Percentiles rank a stretch among this genome's conserved stretches.
phyloP scores from a whole-genome alignment of 352 stramenopile genomes.

The Pythium insidiosum region DNA sequence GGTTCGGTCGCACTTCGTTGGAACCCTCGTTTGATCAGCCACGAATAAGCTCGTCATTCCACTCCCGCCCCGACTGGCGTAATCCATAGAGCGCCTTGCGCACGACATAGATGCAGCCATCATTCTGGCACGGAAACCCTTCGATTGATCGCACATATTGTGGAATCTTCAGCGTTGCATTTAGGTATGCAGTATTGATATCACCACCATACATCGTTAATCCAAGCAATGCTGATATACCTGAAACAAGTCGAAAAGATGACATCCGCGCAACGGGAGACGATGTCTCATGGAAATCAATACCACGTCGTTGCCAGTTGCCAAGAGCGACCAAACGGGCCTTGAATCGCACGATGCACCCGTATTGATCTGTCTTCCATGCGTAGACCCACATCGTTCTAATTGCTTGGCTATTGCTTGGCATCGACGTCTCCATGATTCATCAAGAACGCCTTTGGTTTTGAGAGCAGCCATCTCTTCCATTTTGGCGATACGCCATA shows the following conservation, averaged over 20 bases:
- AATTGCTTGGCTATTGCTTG: not conserved
- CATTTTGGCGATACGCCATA: not conserved
- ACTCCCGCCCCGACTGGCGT: constrained; percentile 1
- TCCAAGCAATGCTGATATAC: not conserved
- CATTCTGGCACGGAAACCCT: constrained; percentile 1
- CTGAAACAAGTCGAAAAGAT: not conserved
- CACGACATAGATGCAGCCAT: not conserved
- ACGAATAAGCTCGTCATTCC: constrained; percentile 4
- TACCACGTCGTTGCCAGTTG: not conserved
- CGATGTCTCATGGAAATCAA: constrained; percentile 3
- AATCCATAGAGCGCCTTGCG: constrained; percentile 5
- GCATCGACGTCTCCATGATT: not conserved
- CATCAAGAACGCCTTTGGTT: not conserved
- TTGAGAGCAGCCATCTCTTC: not conserved
- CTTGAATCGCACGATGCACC: constrained; percentile 2
- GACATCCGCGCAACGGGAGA: constrained; percentile 1
- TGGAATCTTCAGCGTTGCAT: constrained; percentile 2
- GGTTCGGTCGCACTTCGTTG: constrained; percentile 2
- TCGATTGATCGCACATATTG: not conserved
- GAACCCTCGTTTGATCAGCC: constrained; percentile 3
- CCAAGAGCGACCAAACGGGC: not conserved
- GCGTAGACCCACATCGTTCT: constrained; percentile 2
- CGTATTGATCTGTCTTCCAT: not conserved
- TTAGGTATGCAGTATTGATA: constrained; percentile 8
- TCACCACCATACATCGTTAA: constrained; percentile 2